phyloP scores from a whole-genome alignment of 768 basidiomycete species.

The Daedaleopsis sinensis region DNA sequence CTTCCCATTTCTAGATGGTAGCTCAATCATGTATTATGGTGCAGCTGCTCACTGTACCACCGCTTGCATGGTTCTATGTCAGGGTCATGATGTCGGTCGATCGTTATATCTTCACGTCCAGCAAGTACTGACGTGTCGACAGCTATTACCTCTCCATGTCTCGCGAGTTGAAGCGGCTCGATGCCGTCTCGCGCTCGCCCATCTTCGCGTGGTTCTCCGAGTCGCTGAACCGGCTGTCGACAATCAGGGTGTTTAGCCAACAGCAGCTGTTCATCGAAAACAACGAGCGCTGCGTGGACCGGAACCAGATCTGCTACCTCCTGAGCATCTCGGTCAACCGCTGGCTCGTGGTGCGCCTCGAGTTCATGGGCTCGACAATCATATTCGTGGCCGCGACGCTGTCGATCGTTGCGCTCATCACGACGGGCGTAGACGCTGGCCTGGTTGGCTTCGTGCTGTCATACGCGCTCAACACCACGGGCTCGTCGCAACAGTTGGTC shows the following conservation, averaged over 20 bases:
- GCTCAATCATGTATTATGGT: not conserved
- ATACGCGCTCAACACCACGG: conserved; percentile 83
- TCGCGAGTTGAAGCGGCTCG: conserved; percentile 85
- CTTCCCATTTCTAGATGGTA: not conserved
- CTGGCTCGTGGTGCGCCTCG: conserved; percentile 84
- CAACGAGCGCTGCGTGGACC: conserved; percentile 77
- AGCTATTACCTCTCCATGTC: conserved; percentile 90
- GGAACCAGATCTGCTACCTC: conserved; percentile 76
- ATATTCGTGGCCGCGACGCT: conserved; percentile 73
- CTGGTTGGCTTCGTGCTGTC: conserved; percentile 85
- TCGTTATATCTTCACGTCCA: not conserved
- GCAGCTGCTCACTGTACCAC: conserved; percentile 65
- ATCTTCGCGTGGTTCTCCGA: conserved; percentile 92
- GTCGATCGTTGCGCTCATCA: conserved; percentile 70
- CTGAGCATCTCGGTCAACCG: conserved; percentile 69
- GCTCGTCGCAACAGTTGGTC: conserved; percentile 37
- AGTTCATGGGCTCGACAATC: conserved; percentile 81
- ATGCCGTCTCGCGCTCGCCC: conserved; percentile 87
- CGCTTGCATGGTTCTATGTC: conserved; percentile 79
- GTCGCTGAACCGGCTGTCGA: conserved; percentile 72
- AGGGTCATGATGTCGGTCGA: conserved; percentile 72
- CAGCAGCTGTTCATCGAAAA: conserved; percentile 65
- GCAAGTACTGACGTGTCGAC: not conserved
- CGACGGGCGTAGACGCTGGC: conserved; percentile 82
- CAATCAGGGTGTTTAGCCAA: conserved; percentile 81